phyloP scores from a whole-genome alignment of 352 stramenopile genomes.

The Globisporangium spiculum region DNA sequence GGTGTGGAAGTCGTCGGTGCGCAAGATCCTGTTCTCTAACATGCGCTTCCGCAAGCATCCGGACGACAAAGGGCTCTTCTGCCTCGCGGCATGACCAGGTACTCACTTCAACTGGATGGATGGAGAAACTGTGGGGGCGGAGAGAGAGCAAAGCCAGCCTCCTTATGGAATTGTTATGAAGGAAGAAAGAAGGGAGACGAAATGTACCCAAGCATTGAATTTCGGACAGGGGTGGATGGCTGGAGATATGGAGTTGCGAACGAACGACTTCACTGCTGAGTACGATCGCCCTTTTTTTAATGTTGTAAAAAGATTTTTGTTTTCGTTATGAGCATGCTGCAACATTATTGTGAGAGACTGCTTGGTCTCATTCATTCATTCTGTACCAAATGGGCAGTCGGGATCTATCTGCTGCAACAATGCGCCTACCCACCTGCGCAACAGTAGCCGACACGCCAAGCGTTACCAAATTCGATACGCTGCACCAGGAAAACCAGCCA shows the following conservation, averaged over 20 bases:
- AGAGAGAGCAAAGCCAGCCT: neutral
- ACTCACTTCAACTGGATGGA: neutral
- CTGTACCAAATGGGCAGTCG: neutral
- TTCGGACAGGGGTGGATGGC: neutral
- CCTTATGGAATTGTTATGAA: neutral
- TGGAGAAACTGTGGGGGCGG: neutral
- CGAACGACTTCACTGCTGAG: neutral
- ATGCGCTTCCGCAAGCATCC: slow-evolving; percentile 80
- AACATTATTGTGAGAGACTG: too few relatives aligned
- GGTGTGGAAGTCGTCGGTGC: slow-evolving; percentile 88
- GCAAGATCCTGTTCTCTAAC: slow-evolving; percentile 89
- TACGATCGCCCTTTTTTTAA: neutral
- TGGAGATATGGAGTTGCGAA: neutral
- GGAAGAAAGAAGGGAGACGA: neutral
- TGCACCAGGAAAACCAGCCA: neutral
- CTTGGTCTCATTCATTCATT: too few relatives aligned
- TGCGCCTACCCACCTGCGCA: neutral
- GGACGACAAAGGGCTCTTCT: slow-evolving; percentile 70
- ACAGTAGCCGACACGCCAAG: neutral
- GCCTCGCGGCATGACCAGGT: slow-evolving; percentile 46
- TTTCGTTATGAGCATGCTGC: neutral
- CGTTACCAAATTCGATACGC: too few relatives aligned
- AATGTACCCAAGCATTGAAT: neutral
- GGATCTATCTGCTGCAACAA: neutral
- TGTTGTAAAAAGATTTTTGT: neutral